Evolutionary conservation across 371 early-diverging fungal species (phyloP), one percentile per base, ranked within the genome.

Genomic region (Mortierella sp.): DNA sequence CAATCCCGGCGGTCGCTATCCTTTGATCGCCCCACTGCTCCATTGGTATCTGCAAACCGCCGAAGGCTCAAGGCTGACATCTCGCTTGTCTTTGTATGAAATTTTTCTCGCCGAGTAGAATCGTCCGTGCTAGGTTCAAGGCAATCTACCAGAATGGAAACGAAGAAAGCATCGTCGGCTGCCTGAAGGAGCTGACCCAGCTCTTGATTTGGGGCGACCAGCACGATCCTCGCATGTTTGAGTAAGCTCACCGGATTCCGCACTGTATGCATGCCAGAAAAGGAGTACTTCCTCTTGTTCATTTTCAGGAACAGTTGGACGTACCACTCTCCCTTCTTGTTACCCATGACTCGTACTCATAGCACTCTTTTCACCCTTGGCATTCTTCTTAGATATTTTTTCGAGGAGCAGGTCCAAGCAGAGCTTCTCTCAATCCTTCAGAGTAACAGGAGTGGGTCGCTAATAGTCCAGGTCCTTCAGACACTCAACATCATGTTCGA

Each of bases 401-500:
- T 81, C 50, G 76, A 81, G 52, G 70, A 81, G 26, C 58, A 68
- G 29, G 72, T 76, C 7, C 81, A 82, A 30, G 58, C 60, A 58
- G 62, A 66, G 57, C 73, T 82, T 61, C 70, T 75, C 44, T 62
- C 64, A 51, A 71, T 80, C 37, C 65, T 76, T 15, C 18, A 74
- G 50, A 61, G 66, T 53, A 68, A 71, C 19, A 61, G 72, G 50
- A 66, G 79, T 45, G 69, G 72, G 6, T 74, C 80, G 0, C 70
- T 88, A 18, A 74, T 81, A 7, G 82, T 85, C 11, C 88, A 88
- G 60, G 80, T 89, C 29, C 72, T 88, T 19, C 88, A 88, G 67
- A 88, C 88, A 0, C 84, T 88, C 74, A 88, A 86, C 59, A 88
- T 88, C 47, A 84, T 88, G 62, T 79, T 88, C 63, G 88, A 88